Evolutionary conservation across 2,329 filamentous ascomycete species (phyloP).

Genomic region (Cladosporium sp.): DNA sequence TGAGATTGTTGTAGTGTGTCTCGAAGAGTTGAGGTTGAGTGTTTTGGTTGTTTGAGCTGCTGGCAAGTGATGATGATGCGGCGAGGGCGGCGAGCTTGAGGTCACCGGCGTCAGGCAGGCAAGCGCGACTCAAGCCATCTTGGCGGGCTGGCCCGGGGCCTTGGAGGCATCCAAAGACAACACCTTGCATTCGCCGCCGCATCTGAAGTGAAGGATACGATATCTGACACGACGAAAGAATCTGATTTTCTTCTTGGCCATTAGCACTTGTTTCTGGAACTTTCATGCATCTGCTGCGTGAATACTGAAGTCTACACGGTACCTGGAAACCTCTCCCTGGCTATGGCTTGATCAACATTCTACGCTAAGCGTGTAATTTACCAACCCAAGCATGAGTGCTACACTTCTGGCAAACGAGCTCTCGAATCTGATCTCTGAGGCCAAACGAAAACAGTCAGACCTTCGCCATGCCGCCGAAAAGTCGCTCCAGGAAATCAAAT

Average conservation of each 20-base stretch:
- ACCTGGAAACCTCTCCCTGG: neutral
- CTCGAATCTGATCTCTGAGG: conserved; percentile 58
- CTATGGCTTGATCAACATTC: conserved; percentile 11
- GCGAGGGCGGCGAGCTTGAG: conserved; percentile 17
- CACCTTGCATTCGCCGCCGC: conserved; percentile 18
- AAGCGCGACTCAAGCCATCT: conserved; percentile 17
- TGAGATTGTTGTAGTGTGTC: neutral
- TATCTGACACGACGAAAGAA: neutral
- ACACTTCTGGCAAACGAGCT: conserved; percentile 38
- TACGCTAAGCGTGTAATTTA: neutral
- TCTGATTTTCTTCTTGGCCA: neutral
- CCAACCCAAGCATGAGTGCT: conserved; percentile 31
- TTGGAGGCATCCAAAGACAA: neutral
- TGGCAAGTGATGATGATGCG: neutral
- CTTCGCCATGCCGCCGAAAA: conserved; percentile 90
- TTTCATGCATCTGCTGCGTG: neutral
- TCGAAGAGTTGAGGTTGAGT: neutral
- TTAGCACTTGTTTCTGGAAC: neutral
- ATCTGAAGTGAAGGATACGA: neutral
- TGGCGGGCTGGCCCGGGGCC: conserved; percentile 14
- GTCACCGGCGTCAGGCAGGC: conserved; percentile 2
- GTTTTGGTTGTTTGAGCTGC: neutral
- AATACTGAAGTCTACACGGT: neutral
- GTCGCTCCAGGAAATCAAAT: conserved; percentile 85
- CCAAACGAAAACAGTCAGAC: conserved; percentile 91